phyloP scores from a whole-genome alignment of 176 grass and related monocot species.

The Echinochloa phyllopogon region DNA sequence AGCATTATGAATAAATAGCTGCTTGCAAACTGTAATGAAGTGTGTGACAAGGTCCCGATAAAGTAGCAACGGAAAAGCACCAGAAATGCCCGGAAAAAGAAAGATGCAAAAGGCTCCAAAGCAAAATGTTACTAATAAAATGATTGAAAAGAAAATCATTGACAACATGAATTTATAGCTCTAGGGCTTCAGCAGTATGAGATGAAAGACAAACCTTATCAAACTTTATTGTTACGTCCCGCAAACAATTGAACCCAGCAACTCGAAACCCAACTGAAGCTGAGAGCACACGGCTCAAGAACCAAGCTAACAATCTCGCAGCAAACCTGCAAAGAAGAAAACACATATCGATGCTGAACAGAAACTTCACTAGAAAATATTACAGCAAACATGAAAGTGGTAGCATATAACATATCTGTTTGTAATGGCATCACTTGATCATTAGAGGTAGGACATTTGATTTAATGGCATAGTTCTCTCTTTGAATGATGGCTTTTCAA shows the following conservation, averaged over 20 bases:
- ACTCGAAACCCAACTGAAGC: slow-evolving; percentile 92
- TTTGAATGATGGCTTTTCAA: not conserved
- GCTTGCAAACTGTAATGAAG: slow-evolving; percentile 9
- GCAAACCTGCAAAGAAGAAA: slow-evolving; percentile 70
- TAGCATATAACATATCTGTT: slow-evolving; percentile 1
- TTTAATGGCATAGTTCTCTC: slow-evolving; percentile 7
- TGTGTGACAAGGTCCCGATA: not conserved
- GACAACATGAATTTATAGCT: slow-evolving; percentile 26
- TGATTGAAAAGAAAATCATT: slow-evolving; percentile 14
- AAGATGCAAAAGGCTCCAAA: not conserved
- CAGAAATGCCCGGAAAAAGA: not conserved
- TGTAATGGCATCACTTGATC: slow-evolving; percentile 12
- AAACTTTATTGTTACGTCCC: slow-evolving; percentile 93
- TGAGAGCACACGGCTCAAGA: slow-evolving; percentile 77
- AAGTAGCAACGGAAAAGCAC: slow-evolving; percentile 23
- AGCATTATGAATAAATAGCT: not conserved
- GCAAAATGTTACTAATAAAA: slow-evolving; percentile 22
- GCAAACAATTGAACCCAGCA: slow-evolving; percentile 94
- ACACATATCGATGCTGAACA: slow-evolving; percentile 16
- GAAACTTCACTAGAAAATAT: not conserved
- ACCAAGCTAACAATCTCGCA: slow-evolving; percentile 93
- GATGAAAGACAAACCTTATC: slow-evolving; percentile 65
- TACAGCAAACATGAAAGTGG: slow-evolving; percentile 4
- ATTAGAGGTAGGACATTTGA: not conserved
- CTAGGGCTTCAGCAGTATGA: slow-evolving; percentile 28